Conservation (phyloP, 306 rosid genomes). For the Coriaria nepalensis region DNA sequence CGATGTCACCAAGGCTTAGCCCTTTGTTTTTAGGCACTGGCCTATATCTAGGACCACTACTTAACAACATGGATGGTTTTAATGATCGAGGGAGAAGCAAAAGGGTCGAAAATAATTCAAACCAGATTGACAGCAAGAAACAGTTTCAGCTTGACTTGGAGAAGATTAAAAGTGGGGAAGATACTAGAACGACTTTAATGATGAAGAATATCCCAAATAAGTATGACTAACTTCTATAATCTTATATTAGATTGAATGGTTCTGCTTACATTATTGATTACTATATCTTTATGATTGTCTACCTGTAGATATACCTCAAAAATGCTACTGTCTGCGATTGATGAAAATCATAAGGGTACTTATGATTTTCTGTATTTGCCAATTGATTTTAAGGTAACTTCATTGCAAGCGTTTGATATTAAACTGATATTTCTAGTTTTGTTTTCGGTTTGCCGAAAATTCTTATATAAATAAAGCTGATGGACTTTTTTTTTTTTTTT, state of each 20-base stretch:
- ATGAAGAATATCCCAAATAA: conserved; percentile 90
- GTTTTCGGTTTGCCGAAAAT: conserved; percentile 8
- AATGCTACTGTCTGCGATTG: conserved; percentile 85
- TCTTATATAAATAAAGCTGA: conserved; percentile 3
- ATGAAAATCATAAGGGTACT: conserved; percentile 73
- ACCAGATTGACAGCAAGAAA: conserved; percentile 59
- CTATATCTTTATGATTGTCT: background rate
- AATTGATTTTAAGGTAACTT: conserved; percentile 72
- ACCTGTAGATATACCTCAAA: conserved; percentile 70
- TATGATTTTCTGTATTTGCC: conserved; percentile 86
- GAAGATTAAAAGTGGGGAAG: conserved; percentile 65
- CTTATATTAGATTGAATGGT: background rate
- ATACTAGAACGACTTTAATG: conserved; percentile 86
- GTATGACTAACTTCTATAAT: conserved; percentile 26
- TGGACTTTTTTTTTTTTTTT: conserved; percentile 3
- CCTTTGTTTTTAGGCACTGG: conserved; percentile 62
- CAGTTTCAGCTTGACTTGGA: conserved; percentile 90
- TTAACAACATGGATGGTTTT: conserved; percentile 36
- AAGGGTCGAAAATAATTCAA: conserved; percentile 52
- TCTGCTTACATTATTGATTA: background rate
- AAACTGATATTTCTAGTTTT: too few species aligned
- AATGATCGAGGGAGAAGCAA: conserved; percentile 51
- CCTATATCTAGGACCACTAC: conserved; percentile 41
- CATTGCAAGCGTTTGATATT: background rate
- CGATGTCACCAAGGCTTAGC: conserved; percentile 65